phyloP scores from a whole-genome alignment of 768 basidiomycete species.

The Megacollybia marginata region DNA sequence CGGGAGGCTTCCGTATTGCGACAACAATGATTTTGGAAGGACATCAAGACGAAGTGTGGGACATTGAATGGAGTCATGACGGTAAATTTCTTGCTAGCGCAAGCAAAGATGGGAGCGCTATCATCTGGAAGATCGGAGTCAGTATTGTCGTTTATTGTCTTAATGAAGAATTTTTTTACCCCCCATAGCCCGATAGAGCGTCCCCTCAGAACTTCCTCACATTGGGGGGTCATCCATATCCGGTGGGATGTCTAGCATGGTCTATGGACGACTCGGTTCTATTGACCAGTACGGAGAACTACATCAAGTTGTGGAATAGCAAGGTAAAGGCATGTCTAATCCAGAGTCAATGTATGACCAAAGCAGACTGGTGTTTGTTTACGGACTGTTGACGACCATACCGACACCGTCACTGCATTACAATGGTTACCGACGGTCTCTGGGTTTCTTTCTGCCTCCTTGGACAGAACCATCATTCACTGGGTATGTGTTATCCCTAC shows the following conservation, averaged over 20 bases:
- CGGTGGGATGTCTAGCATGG: conserved; percentile 85
- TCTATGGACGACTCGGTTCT: conserved; percentile 82
- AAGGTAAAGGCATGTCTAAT: conserved; percentile 43
- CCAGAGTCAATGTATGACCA: neutral
- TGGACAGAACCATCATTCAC: conserved; percentile 76
- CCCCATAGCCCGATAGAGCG: conserved; percentile 35
- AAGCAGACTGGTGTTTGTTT: conserved; percentile 68
- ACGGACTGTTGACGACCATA: conserved; percentile 60
- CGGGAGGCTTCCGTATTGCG: conserved; percentile 75
- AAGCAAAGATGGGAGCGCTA: conserved; percentile 79
- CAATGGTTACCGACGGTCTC: conserved; percentile 86
- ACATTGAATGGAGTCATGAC: conserved; percentile 90
- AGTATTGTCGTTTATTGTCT: conserved; percentile 22
- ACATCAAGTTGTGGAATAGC: conserved; percentile 85
- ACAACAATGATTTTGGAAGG: conserved; percentile 82
- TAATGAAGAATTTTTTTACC: conserved; percentile 7
- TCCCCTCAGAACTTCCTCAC: conserved; percentile 26
- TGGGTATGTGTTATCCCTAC: conserved; percentile 52
- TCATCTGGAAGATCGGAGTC: conserved; percentile 86
- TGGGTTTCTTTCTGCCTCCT: conserved; percentile 83
- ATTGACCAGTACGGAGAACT: conserved; percentile 74
- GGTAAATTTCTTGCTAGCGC: conserved; percentile 81
- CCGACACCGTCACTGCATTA: conserved; percentile 79
- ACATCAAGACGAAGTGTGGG: conserved; percentile 94
- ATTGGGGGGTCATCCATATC: conserved; percentile 72